Conservation (phyloP, 1,139 yeast genomes). For the Lizanozyma gosingica region DNA sequence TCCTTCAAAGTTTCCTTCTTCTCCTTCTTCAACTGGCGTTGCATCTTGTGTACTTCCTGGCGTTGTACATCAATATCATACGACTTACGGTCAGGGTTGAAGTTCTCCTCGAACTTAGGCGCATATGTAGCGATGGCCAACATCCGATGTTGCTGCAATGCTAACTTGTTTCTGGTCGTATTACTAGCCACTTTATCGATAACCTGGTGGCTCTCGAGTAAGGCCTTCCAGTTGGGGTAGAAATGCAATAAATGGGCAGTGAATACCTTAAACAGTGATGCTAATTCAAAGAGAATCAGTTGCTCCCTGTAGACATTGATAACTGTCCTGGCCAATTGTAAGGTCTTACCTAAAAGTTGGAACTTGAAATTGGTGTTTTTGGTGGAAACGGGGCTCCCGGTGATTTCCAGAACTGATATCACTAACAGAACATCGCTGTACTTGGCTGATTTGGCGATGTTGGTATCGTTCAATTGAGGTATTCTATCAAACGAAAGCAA, state of each 20-base stretch:
- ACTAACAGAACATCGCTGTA: not conserved
- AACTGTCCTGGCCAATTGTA: not conserved
- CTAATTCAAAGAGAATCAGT: not conserved
- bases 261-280: not conserved
- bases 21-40: conserved; percentile 83
- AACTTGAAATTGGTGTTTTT: not conserved
- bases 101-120: conserved; percentile 93
- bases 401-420: not conserved
- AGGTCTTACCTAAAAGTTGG: not conserved
- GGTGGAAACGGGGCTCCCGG: not conserved
- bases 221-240: not conserved
- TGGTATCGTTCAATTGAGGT: conserved; percentile 1
- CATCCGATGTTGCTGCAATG: conserved; percentile 83
- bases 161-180: conserved; percentile 57
- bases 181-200: conserved; percentile 20
- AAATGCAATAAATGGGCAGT: not conserved
- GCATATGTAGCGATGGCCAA: conserved; percentile 76
- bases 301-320: not conserved
- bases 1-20: conserved; percentile 83
- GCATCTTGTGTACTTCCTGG: conserved; percentile 76
- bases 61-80: conserved; percentile 77
- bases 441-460: conserved; percentile 2
- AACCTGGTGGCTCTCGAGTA: conserved; percentile 14
- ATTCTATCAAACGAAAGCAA: conserved; percentile 9
- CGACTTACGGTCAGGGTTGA: conserved; percentile 90